A percentile compares a stretch with the other conserved stretches of the same genome.
Evolutionary conservation across 73 alveolate species (phyloP).

Genomic region (Tetrahymena malaccensis): DNA sequence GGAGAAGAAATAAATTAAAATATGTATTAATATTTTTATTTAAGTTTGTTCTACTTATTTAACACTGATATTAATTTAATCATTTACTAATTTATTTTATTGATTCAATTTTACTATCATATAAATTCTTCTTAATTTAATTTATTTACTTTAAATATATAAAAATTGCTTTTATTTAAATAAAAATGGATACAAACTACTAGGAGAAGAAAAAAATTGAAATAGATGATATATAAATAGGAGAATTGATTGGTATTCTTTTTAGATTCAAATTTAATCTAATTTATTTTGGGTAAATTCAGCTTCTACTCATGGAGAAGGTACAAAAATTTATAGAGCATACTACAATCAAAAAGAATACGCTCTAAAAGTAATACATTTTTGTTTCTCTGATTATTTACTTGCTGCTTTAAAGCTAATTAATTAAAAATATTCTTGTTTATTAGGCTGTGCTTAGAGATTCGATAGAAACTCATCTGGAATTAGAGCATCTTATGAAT

Average conservation of each 20-base stretch:
- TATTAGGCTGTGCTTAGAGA: background rate
- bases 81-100: too few relatives aligned
- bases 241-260: background rate
- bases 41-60: too few relatives aligned
- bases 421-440: background rate
- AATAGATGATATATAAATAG: background rate
- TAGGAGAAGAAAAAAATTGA: background rate
- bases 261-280: background rate
- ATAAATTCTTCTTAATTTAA: too few relatives aligned
- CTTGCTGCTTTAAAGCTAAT: too few relatives aligned
- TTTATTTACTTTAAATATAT: too few relatives aligned
- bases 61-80: too few relatives aligned
- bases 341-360: background rate
- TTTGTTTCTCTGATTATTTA: too few relatives aligned
- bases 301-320: background rate
- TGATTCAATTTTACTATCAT: too few relatives aligned
- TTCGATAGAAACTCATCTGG: background rate
- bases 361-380: background rate
- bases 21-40: background rate
- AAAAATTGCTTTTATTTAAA: background rate
- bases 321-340: background rate
- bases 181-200: background rate
- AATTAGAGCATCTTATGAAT: constrained; percentile 21
- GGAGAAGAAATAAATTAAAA: background rate
- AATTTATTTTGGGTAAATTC: too few relatives aligned